Evolutionary conservation across 2,329 filamentous ascomycete species (phyloP), one percentile per base, ranked within the genome.

Genomic region (Penicillium decumbens): DNA sequence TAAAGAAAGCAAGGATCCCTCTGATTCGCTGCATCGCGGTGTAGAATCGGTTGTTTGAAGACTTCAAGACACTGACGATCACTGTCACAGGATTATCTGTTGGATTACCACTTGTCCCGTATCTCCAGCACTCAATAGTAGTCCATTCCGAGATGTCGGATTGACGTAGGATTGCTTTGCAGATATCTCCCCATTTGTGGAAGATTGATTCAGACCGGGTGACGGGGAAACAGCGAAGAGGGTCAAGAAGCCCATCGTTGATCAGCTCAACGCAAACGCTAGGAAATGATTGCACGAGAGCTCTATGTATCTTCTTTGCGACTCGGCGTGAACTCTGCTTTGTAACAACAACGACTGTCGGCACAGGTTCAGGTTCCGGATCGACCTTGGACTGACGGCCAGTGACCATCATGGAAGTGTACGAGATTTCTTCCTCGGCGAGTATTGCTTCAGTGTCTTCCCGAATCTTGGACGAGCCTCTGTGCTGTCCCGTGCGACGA

Each of bases 361-460:
- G 42, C 15, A 44, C 23, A 8, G 42, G 20, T 23, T 44, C 12
- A 27, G 29, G 29, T 37, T 44, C 32, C 28, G 42, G 20, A 15
- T 44, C 30, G 30, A 44, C 30, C 33, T 24, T 20, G n/a, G 42
- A 44, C 7, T 27, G 28, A n/a, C 42, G 42, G 32, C 42, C 42
- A 4, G 7, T 9, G 18, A 44, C 5, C 30, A 2, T 13, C 7
- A 13, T 15, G n/a, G 5, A 13, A 6, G 8, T 3, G 7, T 33
- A 33, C 12, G 30, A 15, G n/a, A 5, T 13, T 2, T 6, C 12
- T 15, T 33, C 30, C 2, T 33, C 30, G 30, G 12, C n/a, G n/a
- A 33, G 30, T 4, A 33, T 33, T 8, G 30, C 10, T 33, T 12
- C 6, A 15, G 30, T 15, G 30, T 13, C n/a, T 13, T 10, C 30